These are phyloP conservation scores for Panicum hallii DNA, from an alignment of 202 grass and related monocot species.

Conservation along the genomic window DNA sequence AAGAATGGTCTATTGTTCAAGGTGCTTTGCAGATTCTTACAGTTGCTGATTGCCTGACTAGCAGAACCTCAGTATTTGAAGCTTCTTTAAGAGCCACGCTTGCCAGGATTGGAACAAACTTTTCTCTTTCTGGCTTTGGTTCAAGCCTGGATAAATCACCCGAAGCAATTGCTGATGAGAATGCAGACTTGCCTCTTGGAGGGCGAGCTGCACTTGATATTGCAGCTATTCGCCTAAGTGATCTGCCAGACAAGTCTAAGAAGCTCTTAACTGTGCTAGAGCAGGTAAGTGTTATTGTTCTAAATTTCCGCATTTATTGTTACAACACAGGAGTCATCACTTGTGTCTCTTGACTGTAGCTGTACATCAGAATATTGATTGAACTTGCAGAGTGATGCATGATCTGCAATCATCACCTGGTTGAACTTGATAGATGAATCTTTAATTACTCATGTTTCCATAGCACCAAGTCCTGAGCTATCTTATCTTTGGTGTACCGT, in stretches of 20 bases:
- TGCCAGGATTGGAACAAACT: constrained; percentile 89
- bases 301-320: constrained; percentile 27
- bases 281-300: constrained; percentile 61
- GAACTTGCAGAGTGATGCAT: constrained; percentile 9
- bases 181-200: constrained; percentile 49
- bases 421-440: constrained; percentile 26
- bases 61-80: constrained; percentile 93
- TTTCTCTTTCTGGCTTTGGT: constrained; percentile 74
- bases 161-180: constrained; percentile 52
- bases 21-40: constrained; percentile 97
- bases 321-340: not conserved
- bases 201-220: constrained; percentile 80
- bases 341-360: not conserved
- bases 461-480: constrained; percentile 4
- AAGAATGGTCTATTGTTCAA: constrained; percentile 99
- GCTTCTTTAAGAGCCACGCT: constrained; percentile 97
- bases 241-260: constrained; percentile 91
- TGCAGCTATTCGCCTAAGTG: constrained; percentile 78
- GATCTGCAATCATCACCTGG: constrained; percentile 3
- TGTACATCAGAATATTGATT: constrained; percentile 38
- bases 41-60: constrained; percentile 93
- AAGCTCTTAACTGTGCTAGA: constrained; percentile 90
- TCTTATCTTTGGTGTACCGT: constrained; percentile 2
- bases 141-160: constrained; percentile 62
- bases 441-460: not conserved